Evolutionary conservation across 257 asterid species (phyloP).

Genomic region (Capsicum baccatum): DNA sequence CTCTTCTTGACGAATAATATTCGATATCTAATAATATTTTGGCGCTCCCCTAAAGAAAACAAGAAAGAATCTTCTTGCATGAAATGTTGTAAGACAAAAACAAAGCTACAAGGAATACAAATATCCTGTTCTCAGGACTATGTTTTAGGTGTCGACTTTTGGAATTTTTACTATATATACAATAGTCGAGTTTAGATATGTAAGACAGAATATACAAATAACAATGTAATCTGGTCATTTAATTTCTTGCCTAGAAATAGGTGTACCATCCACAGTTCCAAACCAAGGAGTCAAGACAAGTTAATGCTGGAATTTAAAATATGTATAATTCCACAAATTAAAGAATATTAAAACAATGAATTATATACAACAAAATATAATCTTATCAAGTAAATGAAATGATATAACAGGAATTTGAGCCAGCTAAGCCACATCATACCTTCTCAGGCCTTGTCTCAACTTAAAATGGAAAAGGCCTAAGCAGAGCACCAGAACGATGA

Average conservation of each 20-base stretch:
- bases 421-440: constrained; percentile 47
- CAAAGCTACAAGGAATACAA: no score
- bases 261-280: no score
- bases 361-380: constrained; percentile 6
- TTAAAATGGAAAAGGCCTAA: constrained; percentile 86
- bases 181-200: no score
- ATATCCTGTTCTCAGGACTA: no score
- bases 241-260: no score
- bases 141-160: no score
- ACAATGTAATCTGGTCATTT: no score
- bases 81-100: no score
- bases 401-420: background rate
- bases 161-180: no score
- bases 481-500: constrained; percentile 79
- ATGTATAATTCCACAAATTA: constrained; percentile 25
- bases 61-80: no score
- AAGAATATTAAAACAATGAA: constrained; percentile 5
- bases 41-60: background rate
- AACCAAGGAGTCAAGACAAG: no score
- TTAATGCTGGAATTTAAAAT: background rate
- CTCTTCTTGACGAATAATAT: background rate
- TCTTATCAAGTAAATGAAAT: background rate
- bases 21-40: background rate
- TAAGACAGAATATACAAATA: no score
- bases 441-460: constrained; percentile 99